Base-by-base conservation (phyloP, 2,329 filamentous ascomycete genomes). In the Zelopaecilomyces penicillatus region DNA sequence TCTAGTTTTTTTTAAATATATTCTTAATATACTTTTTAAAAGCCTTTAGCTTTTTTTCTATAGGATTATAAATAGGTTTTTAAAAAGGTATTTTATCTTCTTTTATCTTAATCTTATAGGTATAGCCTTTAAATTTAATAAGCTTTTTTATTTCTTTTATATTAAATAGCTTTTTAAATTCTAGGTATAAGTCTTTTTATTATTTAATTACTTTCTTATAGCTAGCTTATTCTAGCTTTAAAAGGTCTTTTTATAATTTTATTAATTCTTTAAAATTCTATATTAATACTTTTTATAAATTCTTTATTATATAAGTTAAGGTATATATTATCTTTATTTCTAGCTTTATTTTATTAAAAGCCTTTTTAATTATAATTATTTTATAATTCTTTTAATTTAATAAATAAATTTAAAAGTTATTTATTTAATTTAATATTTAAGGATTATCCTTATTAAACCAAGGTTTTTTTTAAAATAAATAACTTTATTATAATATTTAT, bases 1-100 rank as follows among this genome's bases (percentile, higher is more conserved):
- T 48, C n/a, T 41, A 44, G 7, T 19, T 41, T 37, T 39, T 44
- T 38, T 37, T 30, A 46, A 50, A 30, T 9, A 39, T 39, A 28
- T 50, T 45, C 34, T 34, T 30, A 33, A 48, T 42, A 45, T 46
- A 45, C 29, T 49, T 30, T 28, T 50, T 34, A 43, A 51, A 38
- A 28, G 41, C 27, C 38, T 39, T 11, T 31, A 45, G 30, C 31
- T 51, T 44, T 33, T 29, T 41, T 33, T 43, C 40, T 29, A 35
- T 11, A 34, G 41, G 30, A 39, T 39, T 44, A 33, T 30, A 45
- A 32, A 37, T 51, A 51, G 10, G 43, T 42, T 33, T 35, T 26
- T 44, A 44, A 44, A 50, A 37, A 26, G 27, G 6, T 19, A 11
- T 37, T 42, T 37, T 11, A 42, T 42, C 6, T 29, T n/a, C 28